Evolutionary conservation across 805 yeast genomes (phyloP), one percentile per base, ranked within the genome.

Genomic region (Yamadazyma phyllophila): DNA sequence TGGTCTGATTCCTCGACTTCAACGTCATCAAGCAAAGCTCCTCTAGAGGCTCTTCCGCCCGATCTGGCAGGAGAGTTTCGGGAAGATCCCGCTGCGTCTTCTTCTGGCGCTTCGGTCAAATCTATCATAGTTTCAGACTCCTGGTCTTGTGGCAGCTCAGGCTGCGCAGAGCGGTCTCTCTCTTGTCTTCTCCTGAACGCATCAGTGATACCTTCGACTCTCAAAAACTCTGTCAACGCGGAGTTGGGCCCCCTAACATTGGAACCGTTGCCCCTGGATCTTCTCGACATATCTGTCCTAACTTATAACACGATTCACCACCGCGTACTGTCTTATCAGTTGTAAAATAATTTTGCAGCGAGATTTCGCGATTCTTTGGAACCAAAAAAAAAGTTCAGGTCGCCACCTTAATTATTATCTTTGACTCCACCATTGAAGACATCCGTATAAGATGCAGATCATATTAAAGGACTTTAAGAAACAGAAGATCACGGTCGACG

Each of bases 391-490:
- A 29, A 35, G 10, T 29, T 13, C 14, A 20, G 39, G 16, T 43
- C 36, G 46, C 46, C 46, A 44, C 46, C 27, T 41, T 36, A 15
- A 26, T 24, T 24, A 11, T 17, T 35, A 20, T 20, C 24, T 20
- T 20, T 20, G 24, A 20, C 24, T 3, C 6, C 6, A 20, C 6
- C 24, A 20, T 20, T 20, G 24, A 20, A 20, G 24, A 20, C 24
- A 20, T 20, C 24, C 26, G 7, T 16, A 20, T 14, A 33, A 24
- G n/a, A 90, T 89, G 96, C 83, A 85, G 67, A 71, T 90, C 53
- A 76, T 83, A 42, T 82, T 94, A 65, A 90, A 91, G 65, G 96
- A 94, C 68, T 87, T 94, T 71, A 91, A 94, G 71, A 94, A 92
- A 71, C 90, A 88, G 62, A 86, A 83, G 62, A 80, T 91, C 64